phyloP scores from a whole-genome alignment of 768 basidiomycete genomes.

The Auricularia cornea region DNA sequence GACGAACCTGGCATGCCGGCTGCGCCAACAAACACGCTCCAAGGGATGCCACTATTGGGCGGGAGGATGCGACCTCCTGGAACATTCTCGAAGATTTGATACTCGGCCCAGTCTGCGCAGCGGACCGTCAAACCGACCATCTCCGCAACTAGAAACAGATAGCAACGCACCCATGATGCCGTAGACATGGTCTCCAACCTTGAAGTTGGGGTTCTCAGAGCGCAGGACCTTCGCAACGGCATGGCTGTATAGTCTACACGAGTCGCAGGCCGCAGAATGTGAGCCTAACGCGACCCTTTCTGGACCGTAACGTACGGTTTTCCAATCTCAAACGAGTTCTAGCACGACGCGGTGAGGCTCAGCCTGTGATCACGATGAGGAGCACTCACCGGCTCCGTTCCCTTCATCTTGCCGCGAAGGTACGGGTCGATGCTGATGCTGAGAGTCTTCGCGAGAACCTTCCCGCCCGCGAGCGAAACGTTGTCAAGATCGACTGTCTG shows the following conservation, averaged over 20 bases:
- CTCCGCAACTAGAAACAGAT: too few relatives aligned
- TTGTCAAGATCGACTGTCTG: constrained; percentile 43
- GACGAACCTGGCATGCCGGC: constrained; percentile 31
- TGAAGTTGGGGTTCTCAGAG: constrained; percentile 28
- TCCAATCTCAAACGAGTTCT: background rate
- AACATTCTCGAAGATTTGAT: constrained; percentile 20
- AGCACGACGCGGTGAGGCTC: background rate
- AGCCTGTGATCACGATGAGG: background rate
- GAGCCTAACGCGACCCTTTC: background rate
- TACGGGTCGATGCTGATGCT: too few relatives aligned
- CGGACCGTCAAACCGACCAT: too few relatives aligned
- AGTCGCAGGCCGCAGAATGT: too few relatives aligned
- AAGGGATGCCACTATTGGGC: constrained; percentile 38
- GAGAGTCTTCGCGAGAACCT: constrained; percentile 42
- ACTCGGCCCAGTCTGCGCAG: constrained; percentile 39
- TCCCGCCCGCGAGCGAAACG: constrained; percentile 36
- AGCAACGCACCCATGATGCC: too few relatives aligned
- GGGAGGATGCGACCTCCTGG: constrained; percentile 20
- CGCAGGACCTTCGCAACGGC: constrained; percentile 40
- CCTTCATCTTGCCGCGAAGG: constrained; percentile 32
- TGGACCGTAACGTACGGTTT: background rate
- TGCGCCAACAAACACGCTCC: constrained; percentile 41
- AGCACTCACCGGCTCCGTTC: too few relatives aligned
- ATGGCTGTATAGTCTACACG: constrained; percentile 20
- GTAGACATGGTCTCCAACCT: constrained; percentile 35